A percentile compares a stretch with the other conserved stretches of the same genome.
These are phyloP conservation scores for Suillus spraguei DNA, from an alignment of 768 basidiomycete genomes.

Conservation along the genomic window DNA sequence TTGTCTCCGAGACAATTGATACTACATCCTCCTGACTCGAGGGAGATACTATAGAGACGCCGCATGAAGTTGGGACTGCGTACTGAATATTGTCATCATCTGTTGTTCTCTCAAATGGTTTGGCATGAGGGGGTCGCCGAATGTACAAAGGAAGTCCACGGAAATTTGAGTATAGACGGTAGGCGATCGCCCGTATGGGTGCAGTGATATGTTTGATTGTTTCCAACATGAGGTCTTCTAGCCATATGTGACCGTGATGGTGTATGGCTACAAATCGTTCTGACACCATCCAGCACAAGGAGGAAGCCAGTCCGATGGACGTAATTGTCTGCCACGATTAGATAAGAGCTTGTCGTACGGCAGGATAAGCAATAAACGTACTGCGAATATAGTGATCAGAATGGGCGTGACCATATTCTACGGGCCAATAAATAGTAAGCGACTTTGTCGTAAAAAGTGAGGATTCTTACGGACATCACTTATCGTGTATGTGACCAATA, in stretches of 20 bases:
- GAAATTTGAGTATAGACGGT: conserved; percentile 6
- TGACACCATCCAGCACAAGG: conserved; percentile 54
- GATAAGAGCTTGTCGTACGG: conserved; percentile 17
- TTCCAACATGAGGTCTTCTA: conserved; percentile 45
- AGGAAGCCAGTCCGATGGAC: conserved; percentile 47
- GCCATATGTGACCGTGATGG: conserved; percentile 54
- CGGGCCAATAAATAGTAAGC: conserved; percentile 11
- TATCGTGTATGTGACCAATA: conserved; percentile 77
- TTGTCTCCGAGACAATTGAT: conserved; percentile 31
- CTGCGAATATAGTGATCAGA: conserved; percentile 75
- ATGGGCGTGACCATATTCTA: conserved; percentile 66
- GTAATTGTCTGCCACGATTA: conserved; percentile 31
- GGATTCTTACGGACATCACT: conserved; percentile 48
- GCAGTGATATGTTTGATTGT: conserved; percentile 26
- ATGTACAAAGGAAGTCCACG: not conserved
- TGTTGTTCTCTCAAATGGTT: not conserved
- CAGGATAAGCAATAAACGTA: conserved; percentile 14
- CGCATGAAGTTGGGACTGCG: not conserved
- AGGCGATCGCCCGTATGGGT: not conserved
- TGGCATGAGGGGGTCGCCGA: conserved; percentile 7
- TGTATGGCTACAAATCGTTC: conserved; percentile 51
- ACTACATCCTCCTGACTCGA: conserved; percentile 16
- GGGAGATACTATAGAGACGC: not conserved
- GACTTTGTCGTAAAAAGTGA: conserved; percentile 17
- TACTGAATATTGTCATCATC: not conserved